phyloP scores from a whole-genome alignment of 805 yeast species.

The Pichia gijzeniarum region DNA sequence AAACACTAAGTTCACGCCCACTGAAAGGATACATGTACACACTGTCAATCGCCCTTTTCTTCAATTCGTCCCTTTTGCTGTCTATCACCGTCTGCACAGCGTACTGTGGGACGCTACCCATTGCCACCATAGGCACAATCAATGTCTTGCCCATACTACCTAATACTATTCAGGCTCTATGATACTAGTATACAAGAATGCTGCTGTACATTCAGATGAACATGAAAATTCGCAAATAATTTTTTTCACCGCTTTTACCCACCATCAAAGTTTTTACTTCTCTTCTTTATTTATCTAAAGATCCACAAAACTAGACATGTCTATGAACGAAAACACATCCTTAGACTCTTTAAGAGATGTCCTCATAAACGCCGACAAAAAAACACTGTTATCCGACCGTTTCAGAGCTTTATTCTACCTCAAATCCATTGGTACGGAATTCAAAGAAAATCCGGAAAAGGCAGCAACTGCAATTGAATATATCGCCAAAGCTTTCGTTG shows the following conservation, averaged over 20 bases:
- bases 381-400: constrained; percentile 72
- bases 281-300: no score
- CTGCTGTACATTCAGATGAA: no score
- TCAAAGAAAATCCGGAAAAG: constrained; percentile 39
- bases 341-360: constrained; percentile 70
- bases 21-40: constrained; percentile 70
- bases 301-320: constrained; percentile 1
- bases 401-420: constrained; percentile 92
- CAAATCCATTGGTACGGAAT: constrained; percentile 79
- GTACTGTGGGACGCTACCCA: constrained; percentile 86
- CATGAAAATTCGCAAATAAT: no score
- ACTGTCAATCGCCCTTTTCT: constrained; percentile 44
- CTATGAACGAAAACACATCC: constrained; percentile 25
- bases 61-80: background rate
- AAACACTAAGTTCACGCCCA: constrained; percentile 31
- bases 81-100: constrained; percentile 28
- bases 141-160: constrained; percentile 29
- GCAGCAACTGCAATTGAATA: constrained; percentile 70
- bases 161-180: no score
- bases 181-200: no score
- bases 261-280: no score
- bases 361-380: constrained; percentile 57
- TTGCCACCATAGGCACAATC: constrained; percentile 74
- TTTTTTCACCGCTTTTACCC: no score
- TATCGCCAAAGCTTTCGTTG: constrained; percentile 78